These are phyloP conservation scores for Colletotrichum sidae DNA, from an alignment of 2,329 filamentous ascomycete species.

Conservation along the genomic window DNA sequence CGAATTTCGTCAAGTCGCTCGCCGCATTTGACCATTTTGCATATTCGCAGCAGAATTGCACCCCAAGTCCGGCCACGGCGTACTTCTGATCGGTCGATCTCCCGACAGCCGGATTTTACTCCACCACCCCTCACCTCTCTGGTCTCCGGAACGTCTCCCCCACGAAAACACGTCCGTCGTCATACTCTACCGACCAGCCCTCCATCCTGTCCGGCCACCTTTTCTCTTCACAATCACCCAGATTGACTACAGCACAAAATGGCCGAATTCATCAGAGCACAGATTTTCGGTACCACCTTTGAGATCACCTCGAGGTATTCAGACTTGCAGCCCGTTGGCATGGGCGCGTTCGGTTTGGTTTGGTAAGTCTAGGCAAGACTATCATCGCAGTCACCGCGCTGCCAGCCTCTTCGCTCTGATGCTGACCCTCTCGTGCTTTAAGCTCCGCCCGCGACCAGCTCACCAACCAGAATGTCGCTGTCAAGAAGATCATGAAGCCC, in stretches of 20 bases:
- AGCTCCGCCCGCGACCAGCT: slow-evolving; percentile 98
- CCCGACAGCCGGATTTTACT: slow-evolving; percentile 17
- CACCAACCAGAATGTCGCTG: slow-evolving; percentile 94
- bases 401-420: slow-evolving; percentile 4
- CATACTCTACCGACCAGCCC: slow-evolving; percentile 7
- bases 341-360: slow-evolving; percentile 98
- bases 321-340: slow-evolving; percentile 97
- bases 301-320: slow-evolving; percentile 99
- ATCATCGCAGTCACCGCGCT: slow-evolving; percentile 18
- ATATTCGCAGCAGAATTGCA: not conserved
- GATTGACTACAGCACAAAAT: slow-evolving; percentile 66
- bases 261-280: slow-evolving; percentile 99
- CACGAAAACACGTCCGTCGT: slow-evolving; percentile 5
- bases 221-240: slow-evolving; percentile 17
- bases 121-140: slow-evolving; percentile 23
- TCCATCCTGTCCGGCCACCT: slow-evolving; percentile 3
- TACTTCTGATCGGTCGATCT: slow-evolving; percentile 21
- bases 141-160: not conserved
- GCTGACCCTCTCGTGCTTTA: slow-evolving; percentile 29
- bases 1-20: slow-evolving; percentile 1
- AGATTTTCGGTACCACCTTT: slow-evolving; percentile 99
- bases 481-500: slow-evolving; percentile 99
- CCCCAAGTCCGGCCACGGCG: not conserved
- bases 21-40: not conserved
- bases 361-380: slow-evolving; percentile 72